Conservation (phyloP, 2,329 filamentous ascomycete species). For the Aureobasidium vineae region DNA sequence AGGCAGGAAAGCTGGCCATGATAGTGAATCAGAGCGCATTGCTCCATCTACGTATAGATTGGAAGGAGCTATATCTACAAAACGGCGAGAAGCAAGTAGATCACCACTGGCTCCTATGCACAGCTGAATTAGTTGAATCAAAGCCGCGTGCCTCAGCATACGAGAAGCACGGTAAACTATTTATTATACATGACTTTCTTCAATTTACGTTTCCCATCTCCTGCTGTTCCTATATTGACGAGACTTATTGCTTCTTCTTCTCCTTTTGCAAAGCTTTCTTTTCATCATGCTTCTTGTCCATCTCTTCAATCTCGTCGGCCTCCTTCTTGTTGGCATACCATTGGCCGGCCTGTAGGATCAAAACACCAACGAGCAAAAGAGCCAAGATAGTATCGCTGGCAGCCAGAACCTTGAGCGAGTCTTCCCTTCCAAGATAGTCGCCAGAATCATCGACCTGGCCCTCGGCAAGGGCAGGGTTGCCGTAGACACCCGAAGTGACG, state of each 20-base stretch:
- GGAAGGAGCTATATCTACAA: not conserved
- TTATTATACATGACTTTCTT: slow-evolving; percentile 13
- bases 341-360: slow-evolving; percentile 92
- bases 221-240: not conserved
- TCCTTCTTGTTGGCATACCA: slow-evolving; percentile 99
- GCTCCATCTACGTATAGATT: not conserved
- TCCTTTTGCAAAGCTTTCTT: slow-evolving; percentile 46
- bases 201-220: not conserved
- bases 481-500: slow-evolving; percentile 70
- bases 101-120: not conserved
- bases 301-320: slow-evolving; percentile 69
- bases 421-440: slow-evolving; percentile 76
- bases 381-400: slow-evolving; percentile 97
- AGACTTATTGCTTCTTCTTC: slow-evolving; percentile 33
- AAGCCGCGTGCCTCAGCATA: not conserved
- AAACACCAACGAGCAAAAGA: slow-evolving; percentile 82
- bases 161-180: not conserved
- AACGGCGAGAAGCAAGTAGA: not conserved
- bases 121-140: not conserved
- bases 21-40: not conserved
- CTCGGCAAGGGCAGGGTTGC: slow-evolving; percentile 42
- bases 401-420: slow-evolving; percentile 84
- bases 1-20: not conserved
- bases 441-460: slow-evolving; percentile 46
- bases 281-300: slow-evolving; percentile 55